Base-by-base conservation (phyloP, 2,329 filamentous ascomycete species). In the Dothideomycetidae sp. region DNA sequence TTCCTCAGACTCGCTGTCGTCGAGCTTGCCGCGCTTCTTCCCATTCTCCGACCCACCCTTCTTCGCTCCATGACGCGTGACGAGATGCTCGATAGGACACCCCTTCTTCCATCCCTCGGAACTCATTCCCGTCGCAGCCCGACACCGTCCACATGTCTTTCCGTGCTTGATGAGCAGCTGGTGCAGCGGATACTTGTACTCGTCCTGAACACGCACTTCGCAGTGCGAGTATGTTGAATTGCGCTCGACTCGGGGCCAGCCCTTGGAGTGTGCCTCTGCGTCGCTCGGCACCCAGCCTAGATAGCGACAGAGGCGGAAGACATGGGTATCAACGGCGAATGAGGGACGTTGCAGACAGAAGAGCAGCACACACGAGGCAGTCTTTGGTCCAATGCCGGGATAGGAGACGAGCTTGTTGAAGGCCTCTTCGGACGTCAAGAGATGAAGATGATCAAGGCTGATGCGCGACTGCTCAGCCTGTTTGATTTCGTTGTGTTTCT, bases 1-100 rank as follows among this genome's bases (percentile, higher is more conserved):
- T 71, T 92, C 10, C 67, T 86, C n/a, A 68, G 77, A n/a, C 76
- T 78, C 41, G 86, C 81, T 3, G 84, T 86, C 54, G 78, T 80
- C 4, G 67, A 70, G 14, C 61, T 69, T 14, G 21, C 48, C 48
- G 50, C 31, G 46, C 45, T 26, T 46, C 47, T 26, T 26, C 21
- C 21, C 21, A 26, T n/a, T n/a, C n/a, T 46, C 51, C 2, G 43
- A 44, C 29, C 52, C 58, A 28, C 55, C 62, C 48, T 71, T 71
- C 47, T 67, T 67, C 41, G 60, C 64, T 5, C 70, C 73, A n/a
- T 62, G 67, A 36, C 72, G 58, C 39, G 57, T 68, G 3, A 77
- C 70, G 23, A 78, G 53, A 50, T 77, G 70, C 36, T 78, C 75
- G 50, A 79, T 75, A 5, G 69, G 66, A 57, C 75, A 80, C 0